These are phyloP conservation scores for Teratosphaeria epicoccoides DNA, from an alignment of 2,329 filamentous ascomycete species.

Conservation along the genomic window DNA sequence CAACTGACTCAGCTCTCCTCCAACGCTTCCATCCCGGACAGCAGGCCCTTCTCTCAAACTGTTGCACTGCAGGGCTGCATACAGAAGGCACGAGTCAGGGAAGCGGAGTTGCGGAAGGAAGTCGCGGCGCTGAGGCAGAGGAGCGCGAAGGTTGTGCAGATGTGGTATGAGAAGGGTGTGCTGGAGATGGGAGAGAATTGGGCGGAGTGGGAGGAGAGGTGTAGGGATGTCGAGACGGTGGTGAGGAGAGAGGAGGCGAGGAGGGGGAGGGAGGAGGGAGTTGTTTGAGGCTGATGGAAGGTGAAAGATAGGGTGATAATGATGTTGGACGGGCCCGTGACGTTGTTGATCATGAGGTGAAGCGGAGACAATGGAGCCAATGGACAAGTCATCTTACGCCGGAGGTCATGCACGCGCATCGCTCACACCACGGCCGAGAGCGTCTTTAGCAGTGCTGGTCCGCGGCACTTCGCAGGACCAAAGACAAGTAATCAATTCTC, in stretches of 20 bases:
- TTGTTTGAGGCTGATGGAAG: too few relatives aligned
- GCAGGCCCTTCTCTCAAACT: slow-evolving; percentile 40
- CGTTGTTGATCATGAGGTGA: too few relatives aligned
- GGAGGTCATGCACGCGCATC: background rate
- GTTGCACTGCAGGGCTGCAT: slow-evolving; percentile 52
- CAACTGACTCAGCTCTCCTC: slow-evolving; percentile 33
- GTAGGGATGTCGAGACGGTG: slow-evolving; percentile 54
- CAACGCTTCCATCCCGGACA: slow-evolving; percentile 34
- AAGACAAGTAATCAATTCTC: background rate
- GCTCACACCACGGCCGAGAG: background rate
- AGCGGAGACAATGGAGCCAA: background rate
- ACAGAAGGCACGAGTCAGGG: slow-evolving; percentile 48
- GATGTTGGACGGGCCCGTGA: too few relatives aligned
- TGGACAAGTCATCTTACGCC: background rate
- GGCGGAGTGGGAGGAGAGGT: slow-evolving; percentile 58
- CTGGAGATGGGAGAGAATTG: slow-evolving; percentile 58
- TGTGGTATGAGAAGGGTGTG: slow-evolving; percentile 65
- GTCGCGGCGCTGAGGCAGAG: slow-evolving; percentile 52
- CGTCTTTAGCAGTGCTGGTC: background rate
- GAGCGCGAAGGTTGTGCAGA: slow-evolving; percentile 45
- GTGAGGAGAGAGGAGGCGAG: slow-evolving; percentile 53
- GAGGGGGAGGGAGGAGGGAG: slow-evolving; percentile 42
- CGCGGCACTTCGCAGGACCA: too few relatives aligned
- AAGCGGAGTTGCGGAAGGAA: slow-evolving; percentile 51
- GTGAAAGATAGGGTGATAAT: too few relatives aligned